These are phyloP conservation scores for Fraxinus cuspidata DNA, from an alignment of 257 asterid genomes.

Conservation along the genomic window DNA sequence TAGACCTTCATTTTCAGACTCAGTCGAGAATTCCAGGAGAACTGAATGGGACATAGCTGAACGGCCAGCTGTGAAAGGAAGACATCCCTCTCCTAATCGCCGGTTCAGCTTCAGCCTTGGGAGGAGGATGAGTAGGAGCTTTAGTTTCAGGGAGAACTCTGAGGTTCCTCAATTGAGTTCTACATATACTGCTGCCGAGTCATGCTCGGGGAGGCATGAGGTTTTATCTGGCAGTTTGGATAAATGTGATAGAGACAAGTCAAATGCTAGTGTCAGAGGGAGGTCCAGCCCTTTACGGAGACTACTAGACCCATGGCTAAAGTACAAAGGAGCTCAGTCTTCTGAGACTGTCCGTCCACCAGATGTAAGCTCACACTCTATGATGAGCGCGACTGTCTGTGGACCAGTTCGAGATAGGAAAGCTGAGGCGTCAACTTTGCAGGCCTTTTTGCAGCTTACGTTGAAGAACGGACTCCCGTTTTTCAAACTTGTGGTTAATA, in stretches of 20 bases:
- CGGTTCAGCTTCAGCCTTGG: conserved; percentile 76
- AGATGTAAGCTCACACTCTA: conserved; percentile 32
- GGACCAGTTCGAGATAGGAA: conserved; percentile 42
- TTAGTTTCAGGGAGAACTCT: conserved; percentile 78
- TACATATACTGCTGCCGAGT: conserved; percentile 36
- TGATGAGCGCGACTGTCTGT: conserved; percentile 27
- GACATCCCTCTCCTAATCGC: conserved; percentile 67
- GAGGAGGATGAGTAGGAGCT: conserved; percentile 72
- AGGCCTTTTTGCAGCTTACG: conserved; percentile 78
- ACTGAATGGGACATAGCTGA: conserved; percentile 36
- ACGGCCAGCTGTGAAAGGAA: conserved; percentile 45
- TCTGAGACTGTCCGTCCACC: conserved; percentile 34
- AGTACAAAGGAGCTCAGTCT: conserved; percentile 51
- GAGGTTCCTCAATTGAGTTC: conserved; percentile 48
- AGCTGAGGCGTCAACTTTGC: conserved; percentile 39
- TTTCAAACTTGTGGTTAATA: conserved; percentile 74
- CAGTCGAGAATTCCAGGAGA: conserved; percentile 38
- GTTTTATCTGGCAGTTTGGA: conserved; percentile 33
- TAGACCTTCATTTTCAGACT: conserved; percentile 30
- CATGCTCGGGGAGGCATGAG: conserved; percentile 51
- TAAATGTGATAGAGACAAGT: conserved; percentile 43
- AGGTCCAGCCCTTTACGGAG: conserved; percentile 86
- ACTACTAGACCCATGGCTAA: conserved; percentile 72
- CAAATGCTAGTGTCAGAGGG: conserved; percentile 47
- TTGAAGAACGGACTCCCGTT: conserved; percentile 70